These are phyloP conservation scores for Pichia gijzeniarum DNA, from an alignment of 805 yeast species.

Conservation along the genomic window DNA sequence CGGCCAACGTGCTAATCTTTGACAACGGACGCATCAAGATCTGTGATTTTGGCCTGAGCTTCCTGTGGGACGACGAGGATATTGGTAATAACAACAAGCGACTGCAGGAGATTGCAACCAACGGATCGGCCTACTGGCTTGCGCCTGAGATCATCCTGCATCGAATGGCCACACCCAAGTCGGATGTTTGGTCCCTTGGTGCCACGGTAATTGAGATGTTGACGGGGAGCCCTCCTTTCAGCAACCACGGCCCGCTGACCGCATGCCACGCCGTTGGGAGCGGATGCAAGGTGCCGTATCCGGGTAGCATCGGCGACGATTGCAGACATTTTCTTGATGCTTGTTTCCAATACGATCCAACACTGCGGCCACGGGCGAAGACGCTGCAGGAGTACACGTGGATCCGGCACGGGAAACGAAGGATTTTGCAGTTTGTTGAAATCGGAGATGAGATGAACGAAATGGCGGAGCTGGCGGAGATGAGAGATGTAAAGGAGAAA, in stretches of 20 bases:
- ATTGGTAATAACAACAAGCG: slow-evolving; percentile 28
- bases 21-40: slow-evolving; percentile 48
- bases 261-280: slow-evolving; percentile 80
- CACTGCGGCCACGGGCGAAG: slow-evolving; percentile 48
- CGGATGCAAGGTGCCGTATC: slow-evolving; percentile 65
- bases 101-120: slow-evolving; percentile 35
- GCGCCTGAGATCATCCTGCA: slow-evolving; percentile 81
- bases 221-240: slow-evolving; percentile 85
- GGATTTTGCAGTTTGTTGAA: slow-evolving; percentile 7
- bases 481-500: background rate
- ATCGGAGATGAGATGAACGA: background rate
- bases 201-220: slow-evolving; percentile 88
- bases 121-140: slow-evolving; percentile 98
- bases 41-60: slow-evolving; percentile 77
- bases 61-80: slow-evolving; percentile 22
- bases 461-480: background rate
- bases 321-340: slow-evolving; percentile 46
- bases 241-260: slow-evolving; percentile 66
- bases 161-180: slow-evolving; percentile 72
- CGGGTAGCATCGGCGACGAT: slow-evolving; percentile 29
- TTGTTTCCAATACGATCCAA: slow-evolving; percentile 67
- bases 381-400: slow-evolving; percentile 55
- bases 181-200: slow-evolving; percentile 92
- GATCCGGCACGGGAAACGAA: slow-evolving; percentile 31
- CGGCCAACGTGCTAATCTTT: slow-evolving; percentile 62